Percentiles rank a stretch among this genome's conserved stretches.
Evolutionary conservation across 495 filamentous ascomycete species (phyloP).

Genomic region (Thermochaetoides thermophila): DNA sequence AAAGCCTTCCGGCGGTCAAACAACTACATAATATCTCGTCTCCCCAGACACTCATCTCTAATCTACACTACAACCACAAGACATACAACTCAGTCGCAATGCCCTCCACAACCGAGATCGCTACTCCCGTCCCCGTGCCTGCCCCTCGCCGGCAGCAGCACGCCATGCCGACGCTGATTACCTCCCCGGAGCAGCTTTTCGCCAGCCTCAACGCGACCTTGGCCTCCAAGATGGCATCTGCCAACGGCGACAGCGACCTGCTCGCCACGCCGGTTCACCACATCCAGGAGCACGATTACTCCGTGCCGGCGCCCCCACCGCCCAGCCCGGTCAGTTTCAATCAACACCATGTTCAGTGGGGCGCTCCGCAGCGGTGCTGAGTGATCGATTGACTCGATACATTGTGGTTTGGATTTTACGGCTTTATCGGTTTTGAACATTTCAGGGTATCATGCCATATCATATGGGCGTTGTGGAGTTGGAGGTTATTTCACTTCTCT

Average conservation of each 20-base stretch:
- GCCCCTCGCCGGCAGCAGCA: slow-evolving; percentile 16
- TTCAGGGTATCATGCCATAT: not conserved
- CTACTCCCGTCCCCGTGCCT: slow-evolving; percentile 26
- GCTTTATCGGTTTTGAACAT: not conserved
- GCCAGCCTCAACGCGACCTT: slow-evolving; percentile 32
- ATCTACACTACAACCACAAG: too few relatives aligned
- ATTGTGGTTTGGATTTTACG: not conserved
- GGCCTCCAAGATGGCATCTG: slow-evolving; percentile 17
- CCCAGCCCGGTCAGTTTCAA: slow-evolving; percentile 35
- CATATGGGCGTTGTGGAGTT: too few relatives aligned
- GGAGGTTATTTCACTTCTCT: too few relatives aligned
- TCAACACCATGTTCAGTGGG: slow-evolving; percentile 35
- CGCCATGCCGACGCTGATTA: slow-evolving; percentile 17
- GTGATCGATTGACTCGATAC: not conserved
- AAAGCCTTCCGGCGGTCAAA: too few relatives aligned
- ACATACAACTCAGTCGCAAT: too few relatives aligned
- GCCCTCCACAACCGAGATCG: too few relatives aligned
- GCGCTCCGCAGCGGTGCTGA: slow-evolving; percentile 15
- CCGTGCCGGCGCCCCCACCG: slow-evolving; percentile 34
- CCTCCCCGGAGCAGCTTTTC: slow-evolving; percentile 34
- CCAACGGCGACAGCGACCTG: slow-evolving; percentile 6
- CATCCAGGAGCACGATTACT: slow-evolving; percentile 35
- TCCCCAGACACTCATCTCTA: not conserved
- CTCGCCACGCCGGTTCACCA: slow-evolving; percentile 25
- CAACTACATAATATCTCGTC: too few relatives aligned